Conservation (phyloP, 352 stramenopile genomes). For the Phytophthora lateralis region DNA sequence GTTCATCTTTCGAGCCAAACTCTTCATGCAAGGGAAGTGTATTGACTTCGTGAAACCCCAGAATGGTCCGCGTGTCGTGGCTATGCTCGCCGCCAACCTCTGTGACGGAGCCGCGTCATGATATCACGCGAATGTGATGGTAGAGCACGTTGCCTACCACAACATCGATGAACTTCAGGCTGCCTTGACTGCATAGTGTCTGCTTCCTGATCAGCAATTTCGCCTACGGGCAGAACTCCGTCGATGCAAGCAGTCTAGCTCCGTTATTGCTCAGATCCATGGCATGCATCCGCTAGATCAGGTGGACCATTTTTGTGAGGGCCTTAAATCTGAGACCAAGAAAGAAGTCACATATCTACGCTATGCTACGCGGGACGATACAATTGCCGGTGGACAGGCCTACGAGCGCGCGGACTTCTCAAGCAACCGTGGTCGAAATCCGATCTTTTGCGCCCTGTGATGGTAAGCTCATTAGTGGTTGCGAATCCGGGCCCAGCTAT, state of each 20-base stretch:
- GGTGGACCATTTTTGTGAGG: constrained; percentile 13
- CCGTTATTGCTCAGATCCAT: neutral
- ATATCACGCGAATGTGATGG: constrained; percentile 4
- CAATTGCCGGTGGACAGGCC: neutral
- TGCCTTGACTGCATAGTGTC: constrained; percentile 1
- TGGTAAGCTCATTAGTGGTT: too few relatives aligned
- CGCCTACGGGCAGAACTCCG: constrained; percentile 4
- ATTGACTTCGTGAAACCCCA: constrained; percentile 9
- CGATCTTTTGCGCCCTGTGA: too few relatives aligned
- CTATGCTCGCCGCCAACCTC: constrained; percentile 12
- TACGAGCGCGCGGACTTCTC: too few relatives aligned
- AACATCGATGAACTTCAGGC: neutral
- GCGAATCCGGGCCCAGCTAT: too few relatives aligned
- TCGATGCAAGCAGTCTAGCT: neutral
- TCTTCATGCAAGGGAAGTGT: constrained; percentile 15
- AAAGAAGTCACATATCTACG: constrained; percentile 15
- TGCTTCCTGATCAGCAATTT: constrained; percentile 4
- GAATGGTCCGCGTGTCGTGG: neutral
- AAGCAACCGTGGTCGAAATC: too few relatives aligned
- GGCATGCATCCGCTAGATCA: neutral
- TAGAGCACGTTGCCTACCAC: neutral
- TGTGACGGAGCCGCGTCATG: constrained; percentile 5
- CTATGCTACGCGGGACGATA: neutral
- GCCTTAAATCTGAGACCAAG: constrained; percentile 8
- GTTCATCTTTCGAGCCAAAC: constrained; percentile 13